A percentile compares a stretch with the other conserved stretches of the same genome.
phyloP scores from a whole-genome alignment of 2,329 filamentous ascomycete species.

The Acrocalymma vagum region DNA sequence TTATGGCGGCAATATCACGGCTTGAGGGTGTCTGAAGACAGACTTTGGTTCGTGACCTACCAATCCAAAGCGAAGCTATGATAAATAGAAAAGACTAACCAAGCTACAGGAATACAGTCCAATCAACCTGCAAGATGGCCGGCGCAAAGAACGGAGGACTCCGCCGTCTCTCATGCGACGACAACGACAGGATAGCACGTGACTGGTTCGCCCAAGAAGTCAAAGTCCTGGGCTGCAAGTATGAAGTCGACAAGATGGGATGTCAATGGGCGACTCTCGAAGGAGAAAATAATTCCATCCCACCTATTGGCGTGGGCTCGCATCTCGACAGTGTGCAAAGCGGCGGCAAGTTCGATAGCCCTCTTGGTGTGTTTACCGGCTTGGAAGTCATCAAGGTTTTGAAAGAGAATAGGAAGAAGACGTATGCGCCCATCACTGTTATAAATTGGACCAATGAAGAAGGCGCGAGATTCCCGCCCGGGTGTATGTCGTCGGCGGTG shows the following conservation, averaged over 20 bases:
- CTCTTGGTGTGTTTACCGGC: conserved; percentile 19
- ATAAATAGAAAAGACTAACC: too few relatives aligned
- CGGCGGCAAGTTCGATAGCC: conserved; percentile 23
- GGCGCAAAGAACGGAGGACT: too few relatives aligned
- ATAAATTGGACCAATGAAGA: conserved; percentile 27
- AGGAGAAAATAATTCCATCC: conserved; percentile 20
- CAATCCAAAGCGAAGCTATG: too few relatives aligned
- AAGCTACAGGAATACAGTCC: too few relatives aligned
- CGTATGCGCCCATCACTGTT: conserved; percentile 17
- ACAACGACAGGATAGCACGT: conserved; percentile 20
- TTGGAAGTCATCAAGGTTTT: conserved; percentile 17
- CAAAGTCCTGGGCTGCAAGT: conserved; percentile 15
- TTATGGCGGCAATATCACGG: too few relatives aligned
- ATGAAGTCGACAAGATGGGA: conserved; percentile 24
- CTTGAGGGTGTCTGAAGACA: too few relatives aligned
- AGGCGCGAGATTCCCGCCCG: conserved; percentile 12
- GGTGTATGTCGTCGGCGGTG: conserved; percentile 2
- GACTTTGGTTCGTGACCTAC: too few relatives aligned
- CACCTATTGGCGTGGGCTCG: conserved; percentile 18
- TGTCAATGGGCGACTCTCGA: conserved; percentile 18
- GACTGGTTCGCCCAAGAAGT: conserved; percentile 22
- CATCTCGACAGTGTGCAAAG: conserved; percentile 22
- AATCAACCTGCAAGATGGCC: too few relatives aligned
- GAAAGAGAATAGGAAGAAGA: conserved; percentile 13
- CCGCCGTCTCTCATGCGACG: conserved; percentile 16